Base-by-base conservation (phyloP, 495 filamentous ascomycete genomes). In the Talaromyces trachyspermus region DNA sequence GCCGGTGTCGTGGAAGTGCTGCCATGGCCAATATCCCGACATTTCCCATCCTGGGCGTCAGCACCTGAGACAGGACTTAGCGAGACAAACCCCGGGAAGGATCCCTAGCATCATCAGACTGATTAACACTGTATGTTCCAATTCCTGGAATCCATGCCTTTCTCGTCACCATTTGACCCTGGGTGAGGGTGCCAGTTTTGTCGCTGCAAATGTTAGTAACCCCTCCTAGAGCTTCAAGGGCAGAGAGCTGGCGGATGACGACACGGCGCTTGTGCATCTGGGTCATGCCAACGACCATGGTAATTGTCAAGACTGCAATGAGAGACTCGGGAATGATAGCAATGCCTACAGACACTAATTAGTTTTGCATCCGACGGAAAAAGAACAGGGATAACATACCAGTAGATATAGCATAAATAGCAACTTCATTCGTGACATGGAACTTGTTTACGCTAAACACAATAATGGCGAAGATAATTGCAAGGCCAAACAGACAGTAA, bases 151-250 rank as follows among this genome's bases (percentile, higher is more conserved):
- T 70, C 88, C 88, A 95, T 2, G 80, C 85, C 53, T 87, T 85
- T 49, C 83, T 79, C 12, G 86, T 80, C 10, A 91, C 83, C 88
- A 94, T 94, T 56, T 66, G 51, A 46, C 84, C 84, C 59, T 86
- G 84, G 0, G 87, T 92, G 15, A 92, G 67, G 0, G 88, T 92
- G 3, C 87, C 87, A 2, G 87, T 92, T 58, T 92, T 92, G 62
- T 92, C 87, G 7, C 86, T 89, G 61, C 87, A 92, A 53, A 92
- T 91, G 55, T 90, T 89, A 45, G 85, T 89, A 27, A 91, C 84
- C 29, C 86, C 86, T 10, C 86, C 88, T 11, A 92, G 78, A 1
- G 87, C 87, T 60, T 92, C 87, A 0, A 92, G 75, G 7, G 86
- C 86, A 43, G 83, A 83, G 18, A 90, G 69, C 52, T 87, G 80